These are phyloP conservation scores for Gardenia jasminoides DNA, from an alignment of 257 asterid genomes.

Conservation along the genomic window DNA sequence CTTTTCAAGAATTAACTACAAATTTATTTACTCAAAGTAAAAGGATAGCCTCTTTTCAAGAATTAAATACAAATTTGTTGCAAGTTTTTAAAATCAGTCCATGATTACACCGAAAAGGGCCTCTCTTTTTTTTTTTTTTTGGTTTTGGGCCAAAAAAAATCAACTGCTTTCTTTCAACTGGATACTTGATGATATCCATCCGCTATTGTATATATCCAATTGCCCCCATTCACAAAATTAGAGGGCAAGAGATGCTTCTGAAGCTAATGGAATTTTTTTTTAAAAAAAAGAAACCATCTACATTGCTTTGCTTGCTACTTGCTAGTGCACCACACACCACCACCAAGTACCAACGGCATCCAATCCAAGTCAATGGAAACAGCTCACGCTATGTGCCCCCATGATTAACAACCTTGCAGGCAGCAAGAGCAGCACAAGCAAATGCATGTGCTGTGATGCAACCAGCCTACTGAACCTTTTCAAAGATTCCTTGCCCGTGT, in stretches of 20 bases:
- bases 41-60: neutral
- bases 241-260: conserved; percentile 32
- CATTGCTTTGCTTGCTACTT: neutral
- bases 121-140: no score
- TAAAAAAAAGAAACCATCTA: conserved; percentile 62
- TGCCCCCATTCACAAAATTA: conserved; percentile 35
- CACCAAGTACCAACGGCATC: neutral
- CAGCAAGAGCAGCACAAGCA: conserved; percentile 70
- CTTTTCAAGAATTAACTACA: neutral
- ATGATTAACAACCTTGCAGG: conserved; percentile 64
- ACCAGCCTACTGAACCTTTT: conserved; percentile 61
- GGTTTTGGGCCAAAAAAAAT: no score
- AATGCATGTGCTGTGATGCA: conserved; percentile 76
- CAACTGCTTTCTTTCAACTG: conserved; percentile 1
- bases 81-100: neutral
- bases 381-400: conserved; percentile 43
- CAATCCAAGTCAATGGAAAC: conserved; percentile 29
- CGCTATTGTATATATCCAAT: conserved; percentile 9
- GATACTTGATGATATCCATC: neutral
- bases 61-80: neutral
- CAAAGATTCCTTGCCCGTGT: conserved; percentile 61
- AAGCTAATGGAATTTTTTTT: conserved; percentile 49
- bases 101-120: no score
- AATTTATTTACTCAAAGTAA: no score
- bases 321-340: no score